These are phyloP conservation scores for Poa pratensis DNA, from an alignment of 176 grass and related monocot genomes.

Conservation along the genomic window DNA sequence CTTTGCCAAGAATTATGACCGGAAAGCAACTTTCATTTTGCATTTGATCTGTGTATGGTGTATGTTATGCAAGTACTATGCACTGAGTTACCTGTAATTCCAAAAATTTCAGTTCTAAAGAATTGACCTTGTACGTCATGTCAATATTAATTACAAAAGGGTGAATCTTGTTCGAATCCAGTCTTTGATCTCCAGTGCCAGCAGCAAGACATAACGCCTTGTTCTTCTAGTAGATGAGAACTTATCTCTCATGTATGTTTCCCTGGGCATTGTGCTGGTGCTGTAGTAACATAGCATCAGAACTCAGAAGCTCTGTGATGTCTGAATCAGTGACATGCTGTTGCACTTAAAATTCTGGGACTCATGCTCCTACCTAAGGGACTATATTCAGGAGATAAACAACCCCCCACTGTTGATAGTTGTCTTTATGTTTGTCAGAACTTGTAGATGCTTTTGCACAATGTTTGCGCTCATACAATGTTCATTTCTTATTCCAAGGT, in stretches of 20 bases:
- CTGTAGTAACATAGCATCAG: neutral
- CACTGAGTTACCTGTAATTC: slow-evolving; percentile 3
- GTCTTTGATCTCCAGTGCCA: neutral
- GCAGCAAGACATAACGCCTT: neutral
- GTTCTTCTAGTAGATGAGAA: neutral
- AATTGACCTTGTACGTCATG: slow-evolving; percentile 30
- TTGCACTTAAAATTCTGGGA: neutral
- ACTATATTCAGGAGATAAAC: neutral
- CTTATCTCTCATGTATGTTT: neutral
- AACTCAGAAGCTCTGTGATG: neutral
- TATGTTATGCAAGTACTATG: slow-evolving; percentile 35
- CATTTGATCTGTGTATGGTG: slow-evolving; percentile 47
- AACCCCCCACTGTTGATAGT: too few species aligned
- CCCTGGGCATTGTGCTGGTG: slow-evolving; percentile 17
- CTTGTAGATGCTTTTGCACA: slow-evolving; percentile 8
- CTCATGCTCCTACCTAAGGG: neutral
- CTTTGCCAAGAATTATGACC: neutral
- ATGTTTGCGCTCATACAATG: neutral
- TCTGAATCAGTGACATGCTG: neutral
- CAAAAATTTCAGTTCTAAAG: neutral
- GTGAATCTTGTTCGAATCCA: neutral
- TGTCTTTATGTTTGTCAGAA: neutral
- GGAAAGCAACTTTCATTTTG: neutral
- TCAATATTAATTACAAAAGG: slow-evolving; percentile 25
- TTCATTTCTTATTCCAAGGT: neutral